A percentile compares a stretch with the other conserved stretches of the same genome.
Evolutionary conservation across 2,329 filamentous ascomycete genomes (phyloP).

Genomic region (Penicillium sclerotigenum): DNA sequence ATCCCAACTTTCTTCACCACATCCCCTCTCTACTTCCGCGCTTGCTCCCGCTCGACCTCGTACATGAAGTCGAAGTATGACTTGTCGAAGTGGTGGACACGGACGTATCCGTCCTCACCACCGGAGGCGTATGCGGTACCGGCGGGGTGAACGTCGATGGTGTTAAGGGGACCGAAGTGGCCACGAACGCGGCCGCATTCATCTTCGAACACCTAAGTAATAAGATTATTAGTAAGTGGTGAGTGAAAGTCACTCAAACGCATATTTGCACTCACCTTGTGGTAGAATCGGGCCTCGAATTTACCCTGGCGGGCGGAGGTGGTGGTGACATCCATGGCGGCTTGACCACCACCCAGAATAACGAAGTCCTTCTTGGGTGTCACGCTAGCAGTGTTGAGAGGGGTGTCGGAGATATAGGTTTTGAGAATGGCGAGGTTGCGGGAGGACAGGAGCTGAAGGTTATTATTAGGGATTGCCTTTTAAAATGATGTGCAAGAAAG

Average conservation of each 20-base stretch:
- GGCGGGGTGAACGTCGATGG: slow-evolving; percentile 86
- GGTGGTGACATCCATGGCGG: slow-evolving; percentile 97
- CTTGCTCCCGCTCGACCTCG: slow-evolving; percentile 87
- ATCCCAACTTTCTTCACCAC: slow-evolving; percentile 23
- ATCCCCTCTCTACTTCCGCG: slow-evolving; percentile 40
- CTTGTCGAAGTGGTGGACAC: slow-evolving; percentile 98
- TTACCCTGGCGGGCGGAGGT: slow-evolving; percentile 93
- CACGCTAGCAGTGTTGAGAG: slow-evolving; percentile 91
- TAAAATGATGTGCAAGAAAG: not conserved
- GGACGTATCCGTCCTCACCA: slow-evolving; percentile 97
- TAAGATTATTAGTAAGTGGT: not conserved
- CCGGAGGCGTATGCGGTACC: slow-evolving; percentile 92
- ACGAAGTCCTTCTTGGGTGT: slow-evolving; percentile 97
- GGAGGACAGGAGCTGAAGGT: slow-evolving; percentile 68
- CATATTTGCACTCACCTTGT: slow-evolving; percentile 61
- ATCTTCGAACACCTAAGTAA: slow-evolving; percentile 72
- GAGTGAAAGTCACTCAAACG: not conserved
- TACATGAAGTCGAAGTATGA: slow-evolving; percentile 98
- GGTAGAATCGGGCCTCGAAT: slow-evolving; percentile 99
- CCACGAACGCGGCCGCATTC: slow-evolving; percentile 96
- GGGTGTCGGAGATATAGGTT: slow-evolving; percentile 87
- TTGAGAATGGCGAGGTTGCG: slow-evolving; percentile 89
- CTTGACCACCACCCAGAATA: slow-evolving; percentile 95
- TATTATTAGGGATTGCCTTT: slow-evolving; percentile 16
- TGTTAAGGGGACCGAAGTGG: slow-evolving; percentile 96